These are phyloP conservation scores for Leccinum olivaceopallidum DNA, from an alignment of 768 basidiomycete species.

Conservation along the genomic window DNA sequence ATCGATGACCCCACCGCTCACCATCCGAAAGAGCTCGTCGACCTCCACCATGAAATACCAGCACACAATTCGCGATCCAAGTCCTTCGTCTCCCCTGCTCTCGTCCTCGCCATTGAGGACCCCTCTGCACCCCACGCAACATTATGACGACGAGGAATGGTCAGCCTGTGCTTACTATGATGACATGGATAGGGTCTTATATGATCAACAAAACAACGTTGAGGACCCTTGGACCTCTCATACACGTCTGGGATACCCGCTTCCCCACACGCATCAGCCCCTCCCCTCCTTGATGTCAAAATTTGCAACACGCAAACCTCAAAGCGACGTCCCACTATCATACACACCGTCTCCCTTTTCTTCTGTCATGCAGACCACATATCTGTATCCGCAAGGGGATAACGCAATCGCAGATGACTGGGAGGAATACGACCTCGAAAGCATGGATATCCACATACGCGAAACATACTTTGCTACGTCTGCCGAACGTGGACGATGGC, in stretches of 20 bases:
- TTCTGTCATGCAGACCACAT: background rate
- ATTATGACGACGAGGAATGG: constrained; percentile 8
- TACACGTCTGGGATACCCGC: background rate
- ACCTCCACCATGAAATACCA: constrained; percentile 12
- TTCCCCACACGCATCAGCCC: constrained; percentile 3
- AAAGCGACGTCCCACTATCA: background rate
- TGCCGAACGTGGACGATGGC: constrained; percentile 61
- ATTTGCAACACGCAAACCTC: constrained; percentile 7
- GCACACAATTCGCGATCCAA: background rate
- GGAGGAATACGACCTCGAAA: constrained; percentile 34
- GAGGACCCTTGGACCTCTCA: constrained; percentile 11
- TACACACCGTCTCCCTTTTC: constrained; percentile 7
- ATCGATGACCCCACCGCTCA: constrained; percentile 30
- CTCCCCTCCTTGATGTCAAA: constrained; percentile 24
- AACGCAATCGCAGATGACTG: constrained; percentile 21
- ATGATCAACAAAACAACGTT: background rate
- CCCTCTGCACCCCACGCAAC: constrained; percentile 13
- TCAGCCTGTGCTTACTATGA: constrained; percentile 1
- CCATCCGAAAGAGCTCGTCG: constrained; percentile 26
- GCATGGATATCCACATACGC: constrained; percentile 38
- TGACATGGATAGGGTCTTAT: background rate
- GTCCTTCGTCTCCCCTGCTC: constrained; percentile 19
- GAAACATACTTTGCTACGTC: constrained; percentile 56
- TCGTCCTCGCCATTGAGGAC: constrained; percentile 24
- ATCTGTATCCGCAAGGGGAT: constrained; percentile 12